phyloP scores from a whole-genome alignment of 495 filamentous ascomycete genomes.

The Penicillium cosmopolitanum region DNA sequence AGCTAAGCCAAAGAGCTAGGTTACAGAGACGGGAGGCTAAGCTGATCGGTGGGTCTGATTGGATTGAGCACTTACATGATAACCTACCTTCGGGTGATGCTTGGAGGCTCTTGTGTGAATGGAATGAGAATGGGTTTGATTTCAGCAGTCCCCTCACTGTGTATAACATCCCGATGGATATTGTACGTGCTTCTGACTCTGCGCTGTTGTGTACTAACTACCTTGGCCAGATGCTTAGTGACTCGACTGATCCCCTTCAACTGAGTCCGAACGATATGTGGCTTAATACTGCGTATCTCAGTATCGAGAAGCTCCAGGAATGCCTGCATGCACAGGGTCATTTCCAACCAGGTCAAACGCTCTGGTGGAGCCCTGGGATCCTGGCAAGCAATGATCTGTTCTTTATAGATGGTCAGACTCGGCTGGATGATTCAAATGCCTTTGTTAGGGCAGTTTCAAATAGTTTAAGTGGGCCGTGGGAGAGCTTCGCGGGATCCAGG shows the following conservation, averaged over 20 bases:
- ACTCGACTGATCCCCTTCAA: neutral
- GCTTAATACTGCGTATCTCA: neutral
- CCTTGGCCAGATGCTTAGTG: neutral
- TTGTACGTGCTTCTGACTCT: neutral
- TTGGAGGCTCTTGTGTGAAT: neutral
- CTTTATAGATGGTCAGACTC: neutral
- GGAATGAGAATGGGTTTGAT: neutral
- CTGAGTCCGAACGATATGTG: neutral
- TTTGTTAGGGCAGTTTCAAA: neutral
- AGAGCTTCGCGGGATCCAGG: neutral
- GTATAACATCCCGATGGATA: neutral
- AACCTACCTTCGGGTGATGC: neutral
- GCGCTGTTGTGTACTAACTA: neutral
- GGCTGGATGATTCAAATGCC: neutral
- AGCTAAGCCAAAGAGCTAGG: neutral
- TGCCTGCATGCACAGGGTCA: neutral
- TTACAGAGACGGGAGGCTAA: neutral
- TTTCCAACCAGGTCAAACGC: neutral
- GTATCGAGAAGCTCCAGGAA: neutral
- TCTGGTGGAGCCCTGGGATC: neutral
- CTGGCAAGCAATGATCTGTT: neutral
- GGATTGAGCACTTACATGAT: constrained; percentile 1
- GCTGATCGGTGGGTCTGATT: neutral
- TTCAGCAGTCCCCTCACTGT: neutral
- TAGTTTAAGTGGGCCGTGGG: neutral